Conservation (phyloP, 106 monocot species). For the Allium fistulosum region DNA sequence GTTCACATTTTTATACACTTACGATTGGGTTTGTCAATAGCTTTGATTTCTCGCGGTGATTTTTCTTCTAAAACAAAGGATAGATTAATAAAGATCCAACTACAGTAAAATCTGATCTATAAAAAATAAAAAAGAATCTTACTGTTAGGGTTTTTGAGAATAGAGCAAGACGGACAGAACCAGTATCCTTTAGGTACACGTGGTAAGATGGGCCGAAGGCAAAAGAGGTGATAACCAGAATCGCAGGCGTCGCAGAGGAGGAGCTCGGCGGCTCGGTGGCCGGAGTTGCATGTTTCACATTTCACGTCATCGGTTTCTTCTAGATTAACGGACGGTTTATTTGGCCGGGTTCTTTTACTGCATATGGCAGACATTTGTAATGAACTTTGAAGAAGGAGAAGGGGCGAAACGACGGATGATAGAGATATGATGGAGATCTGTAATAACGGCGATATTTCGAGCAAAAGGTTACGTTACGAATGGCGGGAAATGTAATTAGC, state of each 20-base stretch:
- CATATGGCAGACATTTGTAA: conserved; percentile 33
- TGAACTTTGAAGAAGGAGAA: conserved; percentile 1
- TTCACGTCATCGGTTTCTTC: conserved; percentile 14
- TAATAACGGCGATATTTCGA: not conserved
- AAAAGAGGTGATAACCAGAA: conserved; percentile 80
- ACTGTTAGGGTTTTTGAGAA: conserved; percentile 22
- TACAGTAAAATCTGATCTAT: not conserved
- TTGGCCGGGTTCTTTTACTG: conserved; percentile 58
- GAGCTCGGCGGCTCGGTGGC: conserved; percentile 51
- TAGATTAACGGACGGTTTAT: not conserved
- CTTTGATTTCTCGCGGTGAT: not conserved
- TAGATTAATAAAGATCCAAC: not conserved
- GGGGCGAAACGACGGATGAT: not conserved
- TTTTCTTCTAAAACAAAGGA: not conserved
- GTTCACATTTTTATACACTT: not conserved
- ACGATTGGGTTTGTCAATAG: not conserved
- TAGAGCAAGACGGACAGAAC: conserved; percentile 83
- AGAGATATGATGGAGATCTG: not conserved
- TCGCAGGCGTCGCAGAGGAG: conserved; percentile 92
- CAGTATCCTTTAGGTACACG: conserved; percentile 64
- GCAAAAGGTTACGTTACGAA: not conserved
- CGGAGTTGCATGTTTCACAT: conserved; percentile 63
- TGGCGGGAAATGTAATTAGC: not conserved
- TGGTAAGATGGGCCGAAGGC: conserved; percentile 81
- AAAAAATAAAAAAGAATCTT: not conserved